Evolutionary conservation across 495 filamentous ascomycete genomes (phyloP), one percentile per base, ranked within the genome.

Genomic region (Amniculicola lignicola): DNA sequence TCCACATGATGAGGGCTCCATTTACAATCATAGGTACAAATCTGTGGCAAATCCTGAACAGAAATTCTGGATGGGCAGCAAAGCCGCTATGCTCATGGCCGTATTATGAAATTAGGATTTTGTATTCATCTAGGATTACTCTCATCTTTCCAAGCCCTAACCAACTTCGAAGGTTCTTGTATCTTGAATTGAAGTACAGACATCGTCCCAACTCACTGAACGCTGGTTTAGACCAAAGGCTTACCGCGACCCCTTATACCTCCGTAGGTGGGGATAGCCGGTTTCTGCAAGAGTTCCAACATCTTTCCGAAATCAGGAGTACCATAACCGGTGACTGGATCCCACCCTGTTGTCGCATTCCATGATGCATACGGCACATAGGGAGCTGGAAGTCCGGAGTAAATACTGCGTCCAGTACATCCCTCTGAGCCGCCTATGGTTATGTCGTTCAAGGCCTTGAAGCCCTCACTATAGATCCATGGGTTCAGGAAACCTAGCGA

Each of bases 401-500:
- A 80, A 0, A 75, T 73, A 24, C 68, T 63, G 3, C 64, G 61
- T 0, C 75, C 78, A 35, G 75, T 75, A 59, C 87, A 90, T 0
- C 87, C 87, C 0, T 70, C 75, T 29, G 79, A 82, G 4, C 77
- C 78, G 0, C 84, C 84, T 10, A 63, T 43, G 2, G 74, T 74
- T 41, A 91, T 81, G 59, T 91, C 87, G 12, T 77, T 87, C 45
- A 89, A 70, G 0, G 73, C 83, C 9, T 68, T 51, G 36, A 70
- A 67, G 10, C 73, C 81, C 5, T 58, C 68, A 9, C 71, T 70
- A 69, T 89, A 90, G 23, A 90, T 61, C 82, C 82, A 87, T 0
- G 86, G 86, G 65, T 91, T 90, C 27, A 89, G 62, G 73, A 89
- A 90, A 0, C 87, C 87, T 46, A 90, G 65, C 0, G 78, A 69